A percentile compares a stretch with the other conserved stretches of the same genome.
Conservation (phyloP, 1,284 basidiomycete genomes). For the Cutaneotrichosporon cutaneum region DNA sequence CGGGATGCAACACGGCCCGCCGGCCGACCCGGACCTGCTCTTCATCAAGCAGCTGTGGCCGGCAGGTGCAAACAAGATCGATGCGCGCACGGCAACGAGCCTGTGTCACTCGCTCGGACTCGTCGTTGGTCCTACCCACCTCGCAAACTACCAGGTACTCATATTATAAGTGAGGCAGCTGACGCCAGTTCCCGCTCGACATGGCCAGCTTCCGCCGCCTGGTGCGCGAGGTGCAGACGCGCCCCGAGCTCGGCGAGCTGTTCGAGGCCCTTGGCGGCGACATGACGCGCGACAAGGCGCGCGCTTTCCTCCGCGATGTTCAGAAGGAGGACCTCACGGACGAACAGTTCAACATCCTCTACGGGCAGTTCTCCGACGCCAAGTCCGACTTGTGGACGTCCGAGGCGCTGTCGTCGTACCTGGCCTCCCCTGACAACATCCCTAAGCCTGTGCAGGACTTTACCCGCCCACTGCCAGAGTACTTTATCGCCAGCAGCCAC, state of each 20-base stretch:
- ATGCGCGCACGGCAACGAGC: constrained; percentile 54
- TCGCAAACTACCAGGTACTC: constrained; percentile 16
- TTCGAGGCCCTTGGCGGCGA: constrained; percentile 53
- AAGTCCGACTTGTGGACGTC: constrained; percentile 32
- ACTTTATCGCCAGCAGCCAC: constrained; percentile 91
- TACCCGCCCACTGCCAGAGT: constrained; percentile 79
- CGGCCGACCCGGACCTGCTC: constrained; percentile 45
- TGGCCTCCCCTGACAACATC: constrained; percentile 68
- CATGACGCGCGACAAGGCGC: constrained; percentile 58
- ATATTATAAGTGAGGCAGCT: neutral
- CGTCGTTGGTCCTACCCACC: constrained; percentile 12
- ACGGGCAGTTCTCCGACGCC: constrained; percentile 10
- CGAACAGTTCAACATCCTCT: constrained; percentile 23
- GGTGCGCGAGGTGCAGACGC: constrained; percentile 76
- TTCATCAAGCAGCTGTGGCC: constrained; percentile 51
- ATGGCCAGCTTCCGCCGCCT: constrained; percentile 81
- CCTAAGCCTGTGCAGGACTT: constrained; percentile 62
- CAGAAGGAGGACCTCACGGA: constrained; percentile 61
- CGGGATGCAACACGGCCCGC: constrained; percentile 31
- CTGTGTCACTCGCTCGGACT: constrained; percentile 64
- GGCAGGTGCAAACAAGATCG: constrained; percentile 35
- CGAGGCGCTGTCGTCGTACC: constrained; percentile 65
- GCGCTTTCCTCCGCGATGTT: constrained; percentile 63
- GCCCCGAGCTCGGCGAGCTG: constrained; percentile 73
- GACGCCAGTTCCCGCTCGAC: constrained; percentile 59